A percentile compares a stretch with the other conserved stretches of the same genome.
Evolutionary conservation across 306 rosid genomes (phyloP).

Genomic region (Amphicarpaea edgeworthii): DNA sequence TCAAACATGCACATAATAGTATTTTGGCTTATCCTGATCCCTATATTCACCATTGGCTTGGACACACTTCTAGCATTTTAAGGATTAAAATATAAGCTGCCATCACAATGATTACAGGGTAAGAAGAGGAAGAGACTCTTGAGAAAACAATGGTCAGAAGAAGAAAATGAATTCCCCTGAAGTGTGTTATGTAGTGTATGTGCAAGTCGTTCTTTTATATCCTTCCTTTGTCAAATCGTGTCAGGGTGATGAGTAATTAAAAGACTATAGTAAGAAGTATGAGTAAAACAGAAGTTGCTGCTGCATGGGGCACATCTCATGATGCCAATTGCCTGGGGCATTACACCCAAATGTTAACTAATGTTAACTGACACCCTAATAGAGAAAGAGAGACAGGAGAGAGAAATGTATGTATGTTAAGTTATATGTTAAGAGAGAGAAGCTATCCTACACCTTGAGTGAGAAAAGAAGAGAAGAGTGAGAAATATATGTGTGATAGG

Average conservation of each 20-base stretch:
- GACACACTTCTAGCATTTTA: background rate
- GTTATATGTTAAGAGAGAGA: no score
- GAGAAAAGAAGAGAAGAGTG: no score
- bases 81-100: background rate
- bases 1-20: no score
- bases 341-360: no score
- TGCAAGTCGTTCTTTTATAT: background rate
- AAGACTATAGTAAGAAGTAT: background rate
- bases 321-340: background rate
- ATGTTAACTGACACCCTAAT: no score
- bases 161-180: background rate
- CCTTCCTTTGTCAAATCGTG: slow-evolving; percentile 2
- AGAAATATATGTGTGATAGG: no score
- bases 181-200: background rate
- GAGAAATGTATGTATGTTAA: no score
- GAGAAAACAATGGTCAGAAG: background rate
- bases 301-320: background rate
- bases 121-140: background rate
- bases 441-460: no score
- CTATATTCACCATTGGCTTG: background rate
- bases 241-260: background rate
- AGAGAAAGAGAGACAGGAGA: no score
- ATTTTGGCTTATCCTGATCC: background rate
- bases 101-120: background rate
- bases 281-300: background rate